Conservation (phyloP, 345 rosid species). For the Hevea brasiliensis region DNA sequence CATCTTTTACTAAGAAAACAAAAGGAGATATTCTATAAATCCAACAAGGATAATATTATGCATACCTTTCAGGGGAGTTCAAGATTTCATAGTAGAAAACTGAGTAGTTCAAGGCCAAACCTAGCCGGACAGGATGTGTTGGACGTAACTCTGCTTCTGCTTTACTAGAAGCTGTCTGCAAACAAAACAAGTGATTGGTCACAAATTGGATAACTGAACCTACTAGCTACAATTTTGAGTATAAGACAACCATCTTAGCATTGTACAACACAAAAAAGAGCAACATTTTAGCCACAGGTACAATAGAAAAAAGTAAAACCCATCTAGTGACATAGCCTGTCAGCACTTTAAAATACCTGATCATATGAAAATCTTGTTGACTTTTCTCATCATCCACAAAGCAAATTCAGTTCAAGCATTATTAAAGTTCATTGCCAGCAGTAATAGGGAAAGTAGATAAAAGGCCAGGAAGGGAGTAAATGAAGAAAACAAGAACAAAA, state of each 20-base stretch:
- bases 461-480: background rate
- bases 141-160: constrained; percentile 65
- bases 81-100: constrained; percentile 77
- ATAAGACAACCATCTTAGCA: background rate
- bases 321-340: background rate
- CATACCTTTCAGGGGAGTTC: constrained; percentile 73
- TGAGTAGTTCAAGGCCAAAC: constrained; percentile 74
- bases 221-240: background rate
- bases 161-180: constrained; percentile 55
- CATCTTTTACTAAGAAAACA: background rate
- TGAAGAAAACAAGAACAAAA: background rate
- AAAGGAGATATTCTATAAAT: background rate
- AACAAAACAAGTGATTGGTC: constrained; percentile 1
- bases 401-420: background rate
- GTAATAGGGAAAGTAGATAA: background rate
- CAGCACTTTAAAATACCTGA: background rate
- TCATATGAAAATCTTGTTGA: background rate
- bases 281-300: background rate
- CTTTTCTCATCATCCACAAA: background rate
- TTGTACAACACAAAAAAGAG: background rate
- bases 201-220: background rate
- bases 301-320: background rate
- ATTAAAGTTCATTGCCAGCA: background rate
- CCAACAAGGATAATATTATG: constrained; percentile 6
- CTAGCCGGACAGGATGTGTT: constrained; percentile 72